Conservation (phyloP, 495 filamentous ascomycete genomes). For the Platismatia glauca region DNA sequence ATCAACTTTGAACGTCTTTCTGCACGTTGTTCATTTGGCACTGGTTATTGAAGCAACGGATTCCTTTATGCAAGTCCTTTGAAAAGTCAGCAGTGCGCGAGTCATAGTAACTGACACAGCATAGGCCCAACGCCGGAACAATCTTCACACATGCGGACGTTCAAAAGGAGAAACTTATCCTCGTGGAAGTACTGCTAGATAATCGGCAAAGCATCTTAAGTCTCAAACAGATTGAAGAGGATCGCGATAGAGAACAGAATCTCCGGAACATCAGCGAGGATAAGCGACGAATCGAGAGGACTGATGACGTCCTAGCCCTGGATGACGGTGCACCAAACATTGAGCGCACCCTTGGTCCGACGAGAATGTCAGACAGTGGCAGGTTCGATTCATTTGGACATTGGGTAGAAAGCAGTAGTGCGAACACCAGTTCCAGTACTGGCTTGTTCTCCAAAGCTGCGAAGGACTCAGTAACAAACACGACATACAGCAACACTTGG, state of each 20-base stretch:
- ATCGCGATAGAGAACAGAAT: background rate
- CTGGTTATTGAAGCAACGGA: background rate
- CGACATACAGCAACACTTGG: background rate
- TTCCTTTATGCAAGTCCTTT: background rate
- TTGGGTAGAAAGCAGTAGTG: background rate
- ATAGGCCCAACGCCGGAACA: background rate
- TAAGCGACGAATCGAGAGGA: background rate
- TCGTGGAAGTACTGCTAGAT: background rate
- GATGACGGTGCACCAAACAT: background rate
- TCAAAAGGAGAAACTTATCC: background rate
- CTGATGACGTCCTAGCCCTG: background rate
- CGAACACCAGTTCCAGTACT: background rate
- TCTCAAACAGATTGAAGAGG: background rate
- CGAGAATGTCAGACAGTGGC: background rate
- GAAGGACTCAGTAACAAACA: background rate
- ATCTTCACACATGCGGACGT: background rate
- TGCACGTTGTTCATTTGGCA: constrained; percentile 1
- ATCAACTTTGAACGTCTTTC: constrained; percentile 1
- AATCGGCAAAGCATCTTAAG: background rate
- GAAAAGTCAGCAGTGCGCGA: background rate
- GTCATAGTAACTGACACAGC: background rate
- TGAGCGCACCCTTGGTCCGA: background rate
- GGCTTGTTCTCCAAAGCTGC: background rate
- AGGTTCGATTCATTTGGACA: background rate
- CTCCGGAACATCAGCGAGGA: background rate